phyloP scores from a whole-genome alignment of 805 yeast species.

The Blastobotrys parvus region DNA sequence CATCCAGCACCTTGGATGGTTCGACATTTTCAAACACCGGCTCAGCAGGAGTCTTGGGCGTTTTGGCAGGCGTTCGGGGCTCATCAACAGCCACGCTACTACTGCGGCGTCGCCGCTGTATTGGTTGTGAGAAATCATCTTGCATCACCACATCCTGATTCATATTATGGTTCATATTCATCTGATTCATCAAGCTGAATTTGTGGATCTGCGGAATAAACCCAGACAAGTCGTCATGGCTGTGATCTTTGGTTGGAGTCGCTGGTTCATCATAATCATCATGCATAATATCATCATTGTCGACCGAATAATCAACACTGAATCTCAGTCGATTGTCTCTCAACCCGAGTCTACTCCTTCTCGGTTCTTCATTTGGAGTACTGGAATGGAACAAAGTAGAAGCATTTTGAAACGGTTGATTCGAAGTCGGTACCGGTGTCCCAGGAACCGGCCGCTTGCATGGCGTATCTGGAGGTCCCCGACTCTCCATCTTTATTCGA shows the following conservation, averaged over 20 bases:
- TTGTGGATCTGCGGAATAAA: too few species aligned
- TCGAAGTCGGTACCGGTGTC: background rate
- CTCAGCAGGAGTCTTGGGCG: slow-evolving; percentile 26
- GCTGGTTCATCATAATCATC: slow-evolving; percentile 25
- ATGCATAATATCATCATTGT: slow-evolving; percentile 1
- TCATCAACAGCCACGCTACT: background rate
- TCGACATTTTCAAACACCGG: too few species aligned
- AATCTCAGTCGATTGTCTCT: slow-evolving; percentile 15
- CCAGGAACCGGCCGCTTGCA: slow-evolving; percentile 39
- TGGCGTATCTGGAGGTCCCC: slow-evolving; percentile 55
- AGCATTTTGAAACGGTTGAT: background rate
- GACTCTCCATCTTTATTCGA: slow-evolving; percentile 26
- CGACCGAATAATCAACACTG: slow-evolving; percentile 12
- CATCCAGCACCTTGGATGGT: slow-evolving; percentile 14
- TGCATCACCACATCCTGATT: too few species aligned
- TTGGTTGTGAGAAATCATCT: too few species aligned
- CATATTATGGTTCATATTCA: too few species aligned
- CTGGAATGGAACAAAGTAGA: background rate
- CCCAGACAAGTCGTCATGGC: background rate
- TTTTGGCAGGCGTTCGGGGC: slow-evolving; percentile 21
- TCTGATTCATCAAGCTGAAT: too few species aligned
- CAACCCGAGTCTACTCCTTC: slow-evolving; percentile 9
- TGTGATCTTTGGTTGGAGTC: slow-evolving; percentile 34
- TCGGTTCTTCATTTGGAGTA: background rate
- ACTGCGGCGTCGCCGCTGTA: too few species aligned